Evolutionary conservation across 1,284 basidiomycete genomes (phyloP).

Genomic region (Cutaneotrichosporon cyanovorans): DNA sequence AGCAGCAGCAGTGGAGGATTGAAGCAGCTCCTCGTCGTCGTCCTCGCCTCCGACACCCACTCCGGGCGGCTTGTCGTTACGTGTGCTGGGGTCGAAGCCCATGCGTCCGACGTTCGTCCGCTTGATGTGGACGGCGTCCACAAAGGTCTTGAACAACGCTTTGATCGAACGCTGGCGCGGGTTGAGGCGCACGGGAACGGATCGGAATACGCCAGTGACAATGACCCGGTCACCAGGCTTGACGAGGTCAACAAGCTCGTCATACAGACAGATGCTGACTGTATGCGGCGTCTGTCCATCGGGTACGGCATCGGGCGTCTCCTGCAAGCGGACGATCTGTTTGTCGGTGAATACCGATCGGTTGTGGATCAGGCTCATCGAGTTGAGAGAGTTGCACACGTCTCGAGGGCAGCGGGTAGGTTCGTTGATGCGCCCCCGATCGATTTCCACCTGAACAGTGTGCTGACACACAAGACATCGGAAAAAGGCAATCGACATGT

Average conservation of each 20-base stretch:
- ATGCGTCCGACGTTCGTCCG: constrained; percentile 64
- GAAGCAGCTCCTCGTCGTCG: constrained; percentile 55
- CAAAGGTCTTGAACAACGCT: constrained; percentile 89
- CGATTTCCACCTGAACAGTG: constrained; percentile 89
- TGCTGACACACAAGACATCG: constrained; percentile 93
- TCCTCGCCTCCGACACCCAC: constrained; percentile 81
- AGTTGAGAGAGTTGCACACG: constrained; percentile 75
- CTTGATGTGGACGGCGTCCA: constrained; percentile 90
- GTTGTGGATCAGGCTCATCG: constrained; percentile 94
- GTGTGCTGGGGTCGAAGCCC: constrained; percentile 72
- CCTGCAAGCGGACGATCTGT: constrained; percentile 90
- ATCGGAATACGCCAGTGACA: constrained; percentile 90
- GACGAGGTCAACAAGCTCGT: constrained; percentile 88
- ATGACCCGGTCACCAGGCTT: constrained; percentile 92
- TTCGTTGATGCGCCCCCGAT: constrained; percentile 91
- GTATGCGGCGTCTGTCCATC: constrained; percentile 98
- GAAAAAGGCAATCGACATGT: constrained; percentile 98
- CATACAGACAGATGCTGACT: constrained; percentile 89
- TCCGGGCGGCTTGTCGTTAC: constrained; percentile 55
- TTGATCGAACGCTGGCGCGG: constrained; percentile 86
- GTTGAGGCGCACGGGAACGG: constrained; percentile 87
- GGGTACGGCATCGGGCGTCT: constrained; percentile 94
- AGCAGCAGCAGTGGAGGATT: constrained; percentile 7
- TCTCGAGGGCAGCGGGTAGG: constrained; percentile 86
- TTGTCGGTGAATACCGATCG: constrained; percentile 92